Evolutionary conservation across 2,329 filamentous ascomycete genomes (phyloP).

Genomic region (Colletotrichum musicola): DNA sequence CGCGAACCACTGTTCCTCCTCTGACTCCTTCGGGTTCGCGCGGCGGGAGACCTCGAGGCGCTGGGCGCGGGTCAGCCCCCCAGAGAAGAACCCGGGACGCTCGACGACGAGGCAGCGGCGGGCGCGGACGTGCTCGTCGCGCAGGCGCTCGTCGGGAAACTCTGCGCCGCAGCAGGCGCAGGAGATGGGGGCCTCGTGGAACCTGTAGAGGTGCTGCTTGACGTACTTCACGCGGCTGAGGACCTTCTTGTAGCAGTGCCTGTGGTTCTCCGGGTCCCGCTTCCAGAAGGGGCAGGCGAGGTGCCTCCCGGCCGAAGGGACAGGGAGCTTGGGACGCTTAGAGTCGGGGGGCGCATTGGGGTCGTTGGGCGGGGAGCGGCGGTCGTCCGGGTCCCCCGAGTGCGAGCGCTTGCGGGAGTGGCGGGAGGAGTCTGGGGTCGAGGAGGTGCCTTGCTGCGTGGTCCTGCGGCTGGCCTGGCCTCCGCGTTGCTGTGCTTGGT

Average conservation of each 20-base stretch:
- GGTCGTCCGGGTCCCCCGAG: neutral
- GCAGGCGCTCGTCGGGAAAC: slow-evolving; percentile 42
- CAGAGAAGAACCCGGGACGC: neutral
- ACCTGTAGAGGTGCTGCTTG: slow-evolving; percentile 46
- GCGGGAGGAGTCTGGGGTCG: slow-evolving; percentile 11
- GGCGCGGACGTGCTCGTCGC: slow-evolving; percentile 40
- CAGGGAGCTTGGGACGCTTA: slow-evolving; percentile 16
- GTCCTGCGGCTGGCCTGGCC: neutral
- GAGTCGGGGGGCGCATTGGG: neutral
- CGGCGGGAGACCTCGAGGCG: slow-evolving; percentile 39
- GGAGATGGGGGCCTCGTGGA: slow-evolving; percentile 44
- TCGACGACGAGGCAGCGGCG: slow-evolving; percentile 22
- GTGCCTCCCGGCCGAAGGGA: neutral
- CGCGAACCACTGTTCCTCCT: slow-evolving; percentile 46
- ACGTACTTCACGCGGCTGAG: slow-evolving; percentile 46
- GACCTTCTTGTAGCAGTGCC: slow-evolving; percentile 45
- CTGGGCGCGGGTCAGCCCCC: slow-evolving; percentile 36
- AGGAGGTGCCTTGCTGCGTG: neutral
- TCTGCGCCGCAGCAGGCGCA: slow-evolving; percentile 44
- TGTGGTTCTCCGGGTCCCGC: slow-evolving; percentile 44
- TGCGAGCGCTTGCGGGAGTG: slow-evolving; percentile 22
- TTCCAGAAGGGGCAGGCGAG: slow-evolving; percentile 49
- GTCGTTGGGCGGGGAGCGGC: neutral
- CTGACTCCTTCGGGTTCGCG: slow-evolving; percentile 39
- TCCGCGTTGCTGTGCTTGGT: slow-evolving; percentile 16